Conservation (phyloP, 2,329 filamentous ascomycete genomes). For the Hansfordia pulvinata region DNA sequence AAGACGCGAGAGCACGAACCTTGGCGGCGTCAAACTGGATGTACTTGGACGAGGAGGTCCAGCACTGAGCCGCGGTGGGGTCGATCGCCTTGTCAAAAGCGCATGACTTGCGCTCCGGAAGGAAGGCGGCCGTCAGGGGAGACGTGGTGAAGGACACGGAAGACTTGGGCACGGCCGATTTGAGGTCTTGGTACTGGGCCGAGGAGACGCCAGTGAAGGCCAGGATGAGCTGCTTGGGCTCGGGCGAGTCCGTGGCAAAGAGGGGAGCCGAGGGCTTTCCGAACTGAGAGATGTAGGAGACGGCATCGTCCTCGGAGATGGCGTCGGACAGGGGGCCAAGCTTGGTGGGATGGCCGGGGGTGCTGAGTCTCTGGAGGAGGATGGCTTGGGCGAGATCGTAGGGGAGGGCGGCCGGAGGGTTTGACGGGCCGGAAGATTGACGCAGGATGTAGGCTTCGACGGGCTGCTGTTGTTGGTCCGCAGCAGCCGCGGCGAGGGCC, state of each 20-base stretch:
- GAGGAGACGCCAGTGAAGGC: conserved; percentile 41
- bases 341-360: conserved; percentile 30
- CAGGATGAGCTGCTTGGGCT: conserved; percentile 42
- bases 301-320: conserved; percentile 29
- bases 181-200: conserved; percentile 25
- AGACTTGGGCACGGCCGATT: conserved; percentile 24
- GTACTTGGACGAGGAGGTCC: conserved; percentile 15
- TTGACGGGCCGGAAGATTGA: conserved; percentile 16
- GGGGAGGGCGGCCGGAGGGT: conserved; percentile 26
- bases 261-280: conserved; percentile 43
- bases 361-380: conserved; percentile 41
- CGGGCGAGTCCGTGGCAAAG: conserved; percentile 14
- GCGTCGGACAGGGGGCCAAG: conserved; percentile 29
- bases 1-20: conserved; percentile 5
- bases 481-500: conserved; percentile 20
- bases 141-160: conserved; percentile 32
- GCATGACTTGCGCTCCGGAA: conserved; percentile 24
- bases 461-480: conserved; percentile 12
- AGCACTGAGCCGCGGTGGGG: conserved; percentile 11
- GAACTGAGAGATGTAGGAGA: conserved; percentile 46
- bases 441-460: conserved; percentile 42
- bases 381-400: conserved; percentile 43
- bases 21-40: conserved; percentile 15
- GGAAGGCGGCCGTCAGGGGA: conserved; percentile 29
- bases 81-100: conserved; percentile 14